Evolutionary conservation across 306 rosid genomes (phyloP), one percentile per base, ranked within the genome.

Genomic region (Quercus ilex): DNA sequence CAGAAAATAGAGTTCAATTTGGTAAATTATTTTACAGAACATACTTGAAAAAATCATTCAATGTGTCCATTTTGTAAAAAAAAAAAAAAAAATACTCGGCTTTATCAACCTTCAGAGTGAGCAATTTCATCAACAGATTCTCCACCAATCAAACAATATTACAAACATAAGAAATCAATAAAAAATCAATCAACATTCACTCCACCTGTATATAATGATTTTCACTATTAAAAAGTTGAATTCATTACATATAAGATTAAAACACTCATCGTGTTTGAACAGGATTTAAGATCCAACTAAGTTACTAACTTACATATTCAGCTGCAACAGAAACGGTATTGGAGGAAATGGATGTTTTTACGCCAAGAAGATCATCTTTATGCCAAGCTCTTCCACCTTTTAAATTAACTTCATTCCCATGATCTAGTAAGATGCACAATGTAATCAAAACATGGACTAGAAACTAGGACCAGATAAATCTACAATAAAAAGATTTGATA

Each of bases 231-330:
- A 20, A 62, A 49, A 64, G 33, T 53, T 41, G 67, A 75, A 30
- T 57, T 31, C 19, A 43, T 67, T 19, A 18, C 15, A 1, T 3
- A 26, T 28, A 53, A 13, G 57, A 43, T 5, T 56, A 73, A 33
- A 21, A 64, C 69, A 69, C 33, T 55, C n/a, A n/a, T 75, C 8
- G 13, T 13, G 25, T 46, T 33, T 71, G 58, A 4, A 38, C 41
- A 55, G 72, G 67, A 56, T 26, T 35, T n/a, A 59, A 64, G 70
- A 74, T 58, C 59, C 53, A 74, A 64, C 19, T 52, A 73, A 80
- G 87, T 73, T 74, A 86, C 87, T 52, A 69, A 80, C 88, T 73
- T 74, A 86, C 87, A 85, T 71, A 74, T 67, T 79, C 86, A 2
- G 81, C 77, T 74, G 87, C 78, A 83, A 77, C 83, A 26, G 87